Evolutionary conservation across 2,329 filamentous ascomycete species (phyloP).

Genomic region (Aspergillus tubingensis): DNA sequence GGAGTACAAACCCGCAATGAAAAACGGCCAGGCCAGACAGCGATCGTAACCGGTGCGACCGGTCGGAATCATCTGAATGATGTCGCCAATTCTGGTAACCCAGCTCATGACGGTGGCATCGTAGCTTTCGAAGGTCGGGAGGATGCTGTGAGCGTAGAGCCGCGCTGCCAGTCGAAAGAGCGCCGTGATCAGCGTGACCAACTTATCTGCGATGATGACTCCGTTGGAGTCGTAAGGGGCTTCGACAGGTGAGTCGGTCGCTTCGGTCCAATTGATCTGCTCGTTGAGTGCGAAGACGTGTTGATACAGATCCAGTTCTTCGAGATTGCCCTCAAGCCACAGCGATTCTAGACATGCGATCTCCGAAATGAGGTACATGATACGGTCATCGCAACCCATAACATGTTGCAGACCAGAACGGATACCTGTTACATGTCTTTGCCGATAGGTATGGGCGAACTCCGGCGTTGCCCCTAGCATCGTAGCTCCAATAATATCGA

Average conservation of each 20-base stretch:
- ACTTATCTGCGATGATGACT: slow-evolving; percentile 71
- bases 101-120: slow-evolving; percentile 73
- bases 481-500: slow-evolving; percentile 91
- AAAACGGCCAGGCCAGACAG: slow-evolving; percentile 87
- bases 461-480: slow-evolving; percentile 82
- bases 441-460: slow-evolving; percentile 89
- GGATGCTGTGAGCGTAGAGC: slow-evolving; percentile 90
- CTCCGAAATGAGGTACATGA: slow-evolving; percentile 98
- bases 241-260: neutral
- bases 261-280: slow-evolving; percentile 72
- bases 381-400: slow-evolving; percentile 94
- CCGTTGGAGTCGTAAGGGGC: neutral
- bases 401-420: slow-evolving; percentile 79
- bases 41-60: slow-evolving; percentile 83
- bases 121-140: slow-evolving; percentile 78
- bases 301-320: slow-evolving; percentile 52
- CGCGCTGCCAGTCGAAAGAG: slow-evolving; percentile 69
- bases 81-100: slow-evolving; percentile 67
- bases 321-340: slow-evolving; percentile 68
- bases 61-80: slow-evolving; percentile 77
- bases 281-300: slow-evolving; percentile 82
- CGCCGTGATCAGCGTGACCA: slow-evolving; percentile 45
- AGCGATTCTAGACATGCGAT: slow-evolving; percentile 92
- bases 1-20: slow-evolving; percentile 80
- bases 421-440: slow-evolving; percentile 72